A percentile compares a stretch with the other conserved stretches of the same genome.
Conservation (phyloP, 768 basidiomycete genomes). For the Phylloporus rhodoxanthus region DNA sequence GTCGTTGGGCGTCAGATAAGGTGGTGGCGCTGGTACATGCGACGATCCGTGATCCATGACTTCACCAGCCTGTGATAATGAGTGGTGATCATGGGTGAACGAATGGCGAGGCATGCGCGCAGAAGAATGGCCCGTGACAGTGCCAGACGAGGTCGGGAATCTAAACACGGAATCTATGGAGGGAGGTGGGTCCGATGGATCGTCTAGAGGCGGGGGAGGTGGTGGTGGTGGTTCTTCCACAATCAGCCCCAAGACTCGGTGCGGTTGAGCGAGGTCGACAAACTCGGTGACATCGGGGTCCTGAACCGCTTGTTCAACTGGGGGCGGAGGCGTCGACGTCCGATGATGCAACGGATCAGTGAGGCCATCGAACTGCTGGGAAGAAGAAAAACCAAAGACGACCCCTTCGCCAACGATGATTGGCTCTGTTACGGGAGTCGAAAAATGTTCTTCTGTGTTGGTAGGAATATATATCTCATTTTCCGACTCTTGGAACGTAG, state of each 20-base stretch:
- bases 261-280: slow-evolving; percentile 50
- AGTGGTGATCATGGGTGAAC: slow-evolving; percentile 27
- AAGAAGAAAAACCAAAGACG: slow-evolving; percentile 64
- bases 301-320: slow-evolving; percentile 65
- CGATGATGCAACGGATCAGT: slow-evolving; percentile 59
- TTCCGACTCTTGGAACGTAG: slow-evolving; percentile 79
- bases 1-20: slow-evolving; percentile 55
- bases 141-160: slow-evolving; percentile 24
- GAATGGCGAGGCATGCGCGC: slow-evolving; percentile 30
- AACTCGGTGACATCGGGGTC: slow-evolving; percentile 68
- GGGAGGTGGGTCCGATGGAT: slow-evolving; percentile 83
- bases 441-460: slow-evolving; percentile 33
- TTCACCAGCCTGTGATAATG: slow-evolving; percentile 30
- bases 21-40: slow-evolving; percentile 68
- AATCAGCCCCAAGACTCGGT: slow-evolving; percentile 54
- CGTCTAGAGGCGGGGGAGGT: slow-evolving; percentile 78
- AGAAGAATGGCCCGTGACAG: slow-evolving; percentile 13
- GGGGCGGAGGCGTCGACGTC: slow-evolving; percentile 65
- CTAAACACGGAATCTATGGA: slow-evolving; percentile 80
- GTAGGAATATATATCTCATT: slow-evolving; percentile 63
- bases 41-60: slow-evolving; percentile 33
- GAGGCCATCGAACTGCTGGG: slow-evolving; percentile 80
- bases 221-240: slow-evolving; percentile 59
- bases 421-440: slow-evolving; percentile 28
- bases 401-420: slow-evolving; percentile 68